A percentile compares a stretch with the other conserved stretches of the same genome.
phyloP scores from a whole-genome alignment of 345 rosid species.

The Sonneratia caseolaris region DNA sequence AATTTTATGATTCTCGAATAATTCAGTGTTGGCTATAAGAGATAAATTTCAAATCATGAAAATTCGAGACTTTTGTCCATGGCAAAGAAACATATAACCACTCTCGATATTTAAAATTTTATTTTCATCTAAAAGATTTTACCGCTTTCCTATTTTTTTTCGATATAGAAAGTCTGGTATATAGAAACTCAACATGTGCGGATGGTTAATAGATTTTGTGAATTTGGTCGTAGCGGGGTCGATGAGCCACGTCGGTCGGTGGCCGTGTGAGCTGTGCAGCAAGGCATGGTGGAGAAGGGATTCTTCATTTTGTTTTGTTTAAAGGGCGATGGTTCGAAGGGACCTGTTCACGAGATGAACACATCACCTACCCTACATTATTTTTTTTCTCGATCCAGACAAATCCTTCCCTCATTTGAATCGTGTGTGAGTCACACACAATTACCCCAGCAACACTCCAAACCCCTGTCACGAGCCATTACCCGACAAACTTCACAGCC shows the following conservation, averaged over 20 bases:
- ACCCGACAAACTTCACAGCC: constrained; percentile 22
- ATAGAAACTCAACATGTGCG: too few species aligned
- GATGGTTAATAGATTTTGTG: neutral
- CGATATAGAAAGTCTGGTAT: too few species aligned
- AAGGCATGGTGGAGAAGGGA: neutral
- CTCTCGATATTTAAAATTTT: too few species aligned
- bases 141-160: too few species aligned
- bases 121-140: too few species aligned
- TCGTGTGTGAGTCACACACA: neutral
- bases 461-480: constrained; percentile 33
- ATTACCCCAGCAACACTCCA: constrained; percentile 18
- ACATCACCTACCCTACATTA: constrained; percentile 9
- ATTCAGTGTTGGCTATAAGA: too few species aligned
- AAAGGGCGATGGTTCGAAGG: neutral
- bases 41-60: too few species aligned
- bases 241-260: neutral
- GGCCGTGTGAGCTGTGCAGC: neutral
- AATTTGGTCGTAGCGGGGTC: neutral
- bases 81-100: too few species aligned
- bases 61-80: too few species aligned
- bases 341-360: constrained; percentile 14
- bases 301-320: neutral
- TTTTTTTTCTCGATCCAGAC: neutral
- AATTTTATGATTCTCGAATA: too few species aligned
- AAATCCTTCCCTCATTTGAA: neutral